phyloP scores from a whole-genome alignment of 176 grass and related monocot species.

The Phoenix roebelenii region DNA sequence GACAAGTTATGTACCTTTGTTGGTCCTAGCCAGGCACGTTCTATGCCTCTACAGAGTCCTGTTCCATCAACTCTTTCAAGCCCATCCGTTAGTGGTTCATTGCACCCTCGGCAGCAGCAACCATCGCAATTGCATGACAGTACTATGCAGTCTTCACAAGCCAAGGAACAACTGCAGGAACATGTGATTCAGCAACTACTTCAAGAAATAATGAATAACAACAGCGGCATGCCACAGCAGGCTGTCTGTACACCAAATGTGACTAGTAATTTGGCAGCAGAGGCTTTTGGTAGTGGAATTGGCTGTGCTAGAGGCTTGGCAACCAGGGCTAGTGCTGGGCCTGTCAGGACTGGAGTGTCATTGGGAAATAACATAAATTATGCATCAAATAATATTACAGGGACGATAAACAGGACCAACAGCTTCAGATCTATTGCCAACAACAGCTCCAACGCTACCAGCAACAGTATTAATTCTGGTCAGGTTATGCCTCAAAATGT shows the following conservation, averaged over 20 bases:
- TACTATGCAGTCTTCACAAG: too few relatives aligned
- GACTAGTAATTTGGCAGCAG: conserved; percentile 28
- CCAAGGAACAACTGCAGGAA: too few relatives aligned
- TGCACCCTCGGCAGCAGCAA: too few relatives aligned
- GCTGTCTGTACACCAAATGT: conserved; percentile 21
- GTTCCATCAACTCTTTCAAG: too few relatives aligned
- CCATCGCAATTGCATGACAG: too few relatives aligned
- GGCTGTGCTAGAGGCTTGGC: conserved; percentile 3
- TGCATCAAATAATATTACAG: too few relatives aligned
- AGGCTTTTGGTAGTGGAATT: background rate
- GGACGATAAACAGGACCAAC: background rate
- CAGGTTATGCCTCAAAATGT: too few relatives aligned
- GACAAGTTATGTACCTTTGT: too few relatives aligned
- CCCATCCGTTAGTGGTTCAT: too few relatives aligned
- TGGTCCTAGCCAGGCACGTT: too few relatives aligned
- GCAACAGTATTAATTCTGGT: background rate
- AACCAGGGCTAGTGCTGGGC: conserved; percentile 4
- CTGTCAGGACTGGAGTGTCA: conserved; percentile 5
- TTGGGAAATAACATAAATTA: conserved; percentile 1
- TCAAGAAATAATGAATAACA: conserved; percentile 82
- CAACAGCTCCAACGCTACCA: background rate
- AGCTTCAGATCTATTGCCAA: background rate
- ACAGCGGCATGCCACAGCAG: conserved; percentile 23
- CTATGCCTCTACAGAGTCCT: too few relatives aligned
- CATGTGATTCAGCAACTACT: conserved; percentile 63